phyloP scores from a whole-genome alignment of 2,329 filamentous ascomycete species.

The Xylaria polymorpha region DNA sequence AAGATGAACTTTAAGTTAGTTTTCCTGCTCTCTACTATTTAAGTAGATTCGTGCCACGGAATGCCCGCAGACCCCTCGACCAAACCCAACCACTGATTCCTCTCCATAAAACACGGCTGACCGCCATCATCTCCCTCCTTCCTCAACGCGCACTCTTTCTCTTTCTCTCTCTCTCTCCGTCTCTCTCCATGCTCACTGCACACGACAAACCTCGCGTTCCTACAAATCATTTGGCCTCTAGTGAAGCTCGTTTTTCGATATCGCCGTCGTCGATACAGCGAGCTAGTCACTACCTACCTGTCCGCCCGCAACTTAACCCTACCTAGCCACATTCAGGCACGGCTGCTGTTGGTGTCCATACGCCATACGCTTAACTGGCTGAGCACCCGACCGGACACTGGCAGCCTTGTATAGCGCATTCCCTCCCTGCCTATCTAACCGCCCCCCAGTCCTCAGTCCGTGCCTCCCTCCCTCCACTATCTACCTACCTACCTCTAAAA shows the following conservation, averaged over 20 bases:
- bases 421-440: neutral
- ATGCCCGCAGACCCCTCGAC: conserved; percentile 18
- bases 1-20: neutral
- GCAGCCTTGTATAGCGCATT: conserved; percentile 32
- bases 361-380: conserved; percentile 11
- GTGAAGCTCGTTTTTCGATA: neutral
- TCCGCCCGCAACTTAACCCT: neutral
- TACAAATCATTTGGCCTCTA: neutral
- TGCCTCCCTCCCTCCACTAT: neutral
- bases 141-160: conserved; percentile 11
- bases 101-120: conserved; percentile 24
- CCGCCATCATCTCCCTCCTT: conserved; percentile 19
- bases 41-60: conserved; percentile 9
- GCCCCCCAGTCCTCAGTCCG: neutral
- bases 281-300: neutral
- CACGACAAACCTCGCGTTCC: neutral
- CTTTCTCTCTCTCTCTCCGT: neutral
- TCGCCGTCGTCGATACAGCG: neutral
- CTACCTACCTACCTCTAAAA: neutral
- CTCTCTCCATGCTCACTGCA: neutral
- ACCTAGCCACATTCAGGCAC: conserved; percentile 6
- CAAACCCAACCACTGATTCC: conserved; percentile 18
- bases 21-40: neutral
- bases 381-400: conserved; percentile 26
- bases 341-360: neutral